Evolutionary conservation across 2,329 filamentous ascomycete genomes (phyloP).

Genomic region (Neonectria hederae): DNA sequence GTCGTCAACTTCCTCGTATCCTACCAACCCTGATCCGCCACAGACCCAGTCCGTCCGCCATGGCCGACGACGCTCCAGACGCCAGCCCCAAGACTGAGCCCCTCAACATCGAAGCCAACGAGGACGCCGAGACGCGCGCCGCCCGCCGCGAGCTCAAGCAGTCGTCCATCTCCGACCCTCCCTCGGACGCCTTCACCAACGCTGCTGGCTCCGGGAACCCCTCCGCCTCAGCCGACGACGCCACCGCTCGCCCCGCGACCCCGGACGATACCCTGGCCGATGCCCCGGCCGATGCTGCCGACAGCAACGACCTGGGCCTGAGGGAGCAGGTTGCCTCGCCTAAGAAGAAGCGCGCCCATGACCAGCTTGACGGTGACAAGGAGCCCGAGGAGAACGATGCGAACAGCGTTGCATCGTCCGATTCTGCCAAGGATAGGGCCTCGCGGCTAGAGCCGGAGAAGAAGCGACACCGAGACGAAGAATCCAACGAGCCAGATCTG

Average conservation of each 20-base stretch:
- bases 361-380: slow-evolving; percentile 63
- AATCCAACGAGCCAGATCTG: slow-evolving; percentile 46
- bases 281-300: slow-evolving; percentile 42
- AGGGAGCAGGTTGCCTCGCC: slow-evolving; percentile 66
- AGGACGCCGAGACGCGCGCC: slow-evolving; percentile 71
- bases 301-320: slow-evolving; percentile 50
- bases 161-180: slow-evolving; percentile 66
- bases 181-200: slow-evolving; percentile 30
- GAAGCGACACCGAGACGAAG: slow-evolving; percentile 68
- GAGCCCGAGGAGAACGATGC: slow-evolving; percentile 54
- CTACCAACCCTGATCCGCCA: slow-evolving; percentile 24
- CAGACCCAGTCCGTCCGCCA: slow-evolving; percentile 40
- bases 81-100: slow-evolving; percentile 52
- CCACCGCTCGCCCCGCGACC: slow-evolving; percentile 42
- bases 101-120: slow-evolving; percentile 52
- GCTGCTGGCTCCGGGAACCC: slow-evolving; percentile 31
- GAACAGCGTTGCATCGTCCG: slow-evolving; percentile 53
- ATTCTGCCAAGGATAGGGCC: slow-evolving; percentile 60
- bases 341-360: slow-evolving; percentile 73
- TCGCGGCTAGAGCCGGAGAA: slow-evolving; percentile 66
- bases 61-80: slow-evolving; percentile 57
- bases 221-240: slow-evolving; percentile 34
- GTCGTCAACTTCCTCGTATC: slow-evolving; percentile 18
- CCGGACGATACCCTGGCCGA: slow-evolving; percentile 45
- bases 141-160: slow-evolving; percentile 72